phyloP scores from a whole-genome alignment of 331 rosid genomes.

The Rhamnella rubrinervis region DNA sequence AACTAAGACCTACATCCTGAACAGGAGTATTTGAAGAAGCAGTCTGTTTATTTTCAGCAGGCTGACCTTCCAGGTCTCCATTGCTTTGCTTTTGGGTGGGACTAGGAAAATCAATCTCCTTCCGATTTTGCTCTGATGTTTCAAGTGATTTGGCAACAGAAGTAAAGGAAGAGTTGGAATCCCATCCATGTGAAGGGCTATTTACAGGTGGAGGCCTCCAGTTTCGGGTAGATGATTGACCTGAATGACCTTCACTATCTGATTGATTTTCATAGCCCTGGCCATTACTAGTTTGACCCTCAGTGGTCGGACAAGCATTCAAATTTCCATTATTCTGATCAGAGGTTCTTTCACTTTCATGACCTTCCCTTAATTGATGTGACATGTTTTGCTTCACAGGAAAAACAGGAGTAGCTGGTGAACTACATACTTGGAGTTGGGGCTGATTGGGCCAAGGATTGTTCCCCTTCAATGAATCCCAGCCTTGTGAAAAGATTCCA shows the following conservation, averaged over 20 bases:
- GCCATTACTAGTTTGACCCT: conserved; percentile 46
- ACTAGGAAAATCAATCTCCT: conserved; percentile 27
- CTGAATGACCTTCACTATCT: conserved; percentile 64
- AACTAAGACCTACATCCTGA: conserved; percentile 51
- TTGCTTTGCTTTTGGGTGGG: conserved; percentile 26
- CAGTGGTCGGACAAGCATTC: conserved; percentile 38
- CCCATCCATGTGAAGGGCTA: conserved; percentile 46
- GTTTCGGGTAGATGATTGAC: conserved; percentile 75
- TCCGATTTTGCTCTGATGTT: conserved; percentile 28
- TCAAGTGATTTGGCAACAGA: conserved; percentile 37
- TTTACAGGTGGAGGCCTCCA: conserved; percentile 45
- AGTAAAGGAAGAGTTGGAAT: conserved; percentile 38
- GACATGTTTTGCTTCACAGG: conserved; percentile 31
- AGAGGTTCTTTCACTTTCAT: conserved; percentile 27
- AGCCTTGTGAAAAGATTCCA: conserved; percentile 35
- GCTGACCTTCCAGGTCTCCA: conserved; percentile 27
- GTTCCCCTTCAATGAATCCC: conserved; percentile 40
- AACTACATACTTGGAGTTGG: conserved; percentile 38
- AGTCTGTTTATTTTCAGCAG: conserved; percentile 36
- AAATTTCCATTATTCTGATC: conserved; percentile 44
- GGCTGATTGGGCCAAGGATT: conserved; percentile 32
- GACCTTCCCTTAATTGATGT: conserved; percentile 39
- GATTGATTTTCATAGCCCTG: conserved; percentile 53
- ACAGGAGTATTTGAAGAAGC: conserved; percentile 37
- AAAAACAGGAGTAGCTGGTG: conserved; percentile 42